These are phyloP conservation scores for Penicillium sp. DNA, from an alignment of 2,329 filamentous ascomycete genomes.

Conservation along the genomic window DNA sequence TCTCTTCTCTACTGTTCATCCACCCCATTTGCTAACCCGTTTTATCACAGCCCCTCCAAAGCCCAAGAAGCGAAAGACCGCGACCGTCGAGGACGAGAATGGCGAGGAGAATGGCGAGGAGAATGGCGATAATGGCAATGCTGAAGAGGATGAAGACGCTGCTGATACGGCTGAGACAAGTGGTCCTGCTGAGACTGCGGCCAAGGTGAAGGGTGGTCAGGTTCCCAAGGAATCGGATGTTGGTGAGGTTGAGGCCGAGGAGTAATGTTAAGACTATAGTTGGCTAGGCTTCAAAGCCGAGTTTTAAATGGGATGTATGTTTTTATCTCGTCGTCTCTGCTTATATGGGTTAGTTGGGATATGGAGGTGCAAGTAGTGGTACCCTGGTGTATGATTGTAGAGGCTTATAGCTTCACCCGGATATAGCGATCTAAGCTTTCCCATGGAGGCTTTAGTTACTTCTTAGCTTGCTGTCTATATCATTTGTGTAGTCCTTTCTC, in stretches of 20 bases:
- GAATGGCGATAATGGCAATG: slow-evolving; percentile 18
- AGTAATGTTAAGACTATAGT: slow-evolving; percentile 14
- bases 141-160: slow-evolving; percentile 16
- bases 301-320: background rate
- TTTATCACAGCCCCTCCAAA: slow-evolving; percentile 21
- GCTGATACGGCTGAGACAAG: slow-evolving; percentile 31
- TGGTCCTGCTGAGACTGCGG: slow-evolving; percentile 31
- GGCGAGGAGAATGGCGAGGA: slow-evolving; percentile 14
- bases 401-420: background rate
- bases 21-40: background rate
- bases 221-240: slow-evolving; percentile 28
- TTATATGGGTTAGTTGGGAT: background rate
- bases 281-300: background rate
- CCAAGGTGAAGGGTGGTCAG: slow-evolving; percentile 29
- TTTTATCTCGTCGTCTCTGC: background rate
- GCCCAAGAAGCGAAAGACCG: slow-evolving; percentile 33
- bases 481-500: background rate
- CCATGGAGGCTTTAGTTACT: background rate
- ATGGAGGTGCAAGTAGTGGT: background rate
- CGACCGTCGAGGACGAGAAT: slow-evolving; percentile 15
- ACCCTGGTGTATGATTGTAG: background rate
- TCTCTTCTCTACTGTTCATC: background rate
- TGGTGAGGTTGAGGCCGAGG: slow-evolving; percentile 32
- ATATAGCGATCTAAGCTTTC: background rate
- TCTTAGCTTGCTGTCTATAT: background rate